phyloP scores from a whole-genome alignment of 148 eudicot species.

The Vaccinium myrtillus region DNA sequence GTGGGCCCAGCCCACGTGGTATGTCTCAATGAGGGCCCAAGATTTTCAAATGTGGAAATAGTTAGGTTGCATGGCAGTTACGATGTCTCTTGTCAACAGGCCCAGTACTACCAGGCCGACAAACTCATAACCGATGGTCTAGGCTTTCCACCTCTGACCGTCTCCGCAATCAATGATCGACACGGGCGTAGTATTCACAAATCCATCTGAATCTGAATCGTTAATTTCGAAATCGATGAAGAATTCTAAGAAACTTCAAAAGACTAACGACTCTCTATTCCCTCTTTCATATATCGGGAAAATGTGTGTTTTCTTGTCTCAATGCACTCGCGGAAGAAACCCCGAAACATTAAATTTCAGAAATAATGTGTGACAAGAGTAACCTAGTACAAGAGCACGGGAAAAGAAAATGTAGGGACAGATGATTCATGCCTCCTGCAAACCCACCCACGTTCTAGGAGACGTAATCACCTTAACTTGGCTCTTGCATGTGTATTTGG shows the following conservation, averaged over 20 bases:
- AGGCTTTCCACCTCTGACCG: neutral
- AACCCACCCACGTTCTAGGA: neutral
- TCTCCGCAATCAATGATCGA: neutral
- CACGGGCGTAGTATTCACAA: neutral
- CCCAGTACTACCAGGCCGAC: neutral
- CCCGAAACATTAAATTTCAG: neutral
- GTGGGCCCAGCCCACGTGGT: neutral
- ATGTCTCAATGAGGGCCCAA: neutral
- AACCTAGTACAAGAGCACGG: neutral
- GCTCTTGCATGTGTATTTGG: neutral
- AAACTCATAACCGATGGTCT: neutral
- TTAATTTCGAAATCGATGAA: neutral
- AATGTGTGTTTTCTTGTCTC: neutral
- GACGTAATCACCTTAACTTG: neutral
- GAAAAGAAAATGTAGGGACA: neutral
- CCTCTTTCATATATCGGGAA: neutral
- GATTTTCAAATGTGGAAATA: neutral
- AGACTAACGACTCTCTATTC: neutral
- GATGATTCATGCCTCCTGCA: neutral
- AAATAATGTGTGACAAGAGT: neutral
- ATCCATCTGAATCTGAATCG: neutral
- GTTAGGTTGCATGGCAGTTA: constrained; percentile 12
- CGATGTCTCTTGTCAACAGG: neutral
- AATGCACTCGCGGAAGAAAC: neutral
- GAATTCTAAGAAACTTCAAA: neutral